phyloP scores from a whole-genome alignment of 257 asterid genomes.

The Henckelia pumila region DNA sequence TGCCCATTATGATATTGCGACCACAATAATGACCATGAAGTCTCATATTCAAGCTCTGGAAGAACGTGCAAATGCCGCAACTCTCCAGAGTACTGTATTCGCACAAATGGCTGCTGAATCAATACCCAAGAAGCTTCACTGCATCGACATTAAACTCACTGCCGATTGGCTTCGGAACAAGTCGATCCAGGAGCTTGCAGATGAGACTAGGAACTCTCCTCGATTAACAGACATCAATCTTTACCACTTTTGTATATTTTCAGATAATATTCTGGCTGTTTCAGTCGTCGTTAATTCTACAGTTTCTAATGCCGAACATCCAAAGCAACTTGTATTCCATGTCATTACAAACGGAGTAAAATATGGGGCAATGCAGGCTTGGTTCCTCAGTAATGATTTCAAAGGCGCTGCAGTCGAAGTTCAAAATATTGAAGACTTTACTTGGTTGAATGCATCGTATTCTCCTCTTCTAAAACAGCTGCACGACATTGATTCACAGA shows the following conservation, averaged over 20 bases:
- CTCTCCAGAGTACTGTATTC: conserved; percentile 45
- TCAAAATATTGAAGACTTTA: conserved; percentile 42
- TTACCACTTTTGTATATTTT: conserved; percentile 45
- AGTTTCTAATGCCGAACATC: conserved; percentile 35
- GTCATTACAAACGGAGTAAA: conserved; percentile 48
- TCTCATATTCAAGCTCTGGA: conserved; percentile 48
- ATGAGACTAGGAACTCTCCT: conserved; percentile 24
- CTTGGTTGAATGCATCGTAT: conserved; percentile 46
- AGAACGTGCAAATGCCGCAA: conserved; percentile 39
- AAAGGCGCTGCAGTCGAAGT: conserved; percentile 43
- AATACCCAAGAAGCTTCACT: conserved; percentile 47
- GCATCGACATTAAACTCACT: conserved; percentile 44
- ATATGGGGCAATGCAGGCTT: conserved; percentile 50
- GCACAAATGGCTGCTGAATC: conserved; percentile 54
- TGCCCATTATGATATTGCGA: conserved; percentile 44
- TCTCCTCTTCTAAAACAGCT: conserved; percentile 51
- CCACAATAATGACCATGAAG: conserved; percentile 50
- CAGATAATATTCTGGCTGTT: conserved; percentile 50
- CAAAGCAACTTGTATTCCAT: conserved; percentile 42
- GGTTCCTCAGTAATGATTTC: conserved; percentile 46
- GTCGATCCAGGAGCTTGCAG: conserved; percentile 28
- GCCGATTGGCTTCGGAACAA: conserved; percentile 44
- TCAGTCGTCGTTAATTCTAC: conserved; percentile 51
- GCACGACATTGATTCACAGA: conserved; percentile 43
- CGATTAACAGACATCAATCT: conserved; percentile 37